Conservation (phyloP, 495 filamentous ascomycete genomes). For the Neurospora africana region DNA sequence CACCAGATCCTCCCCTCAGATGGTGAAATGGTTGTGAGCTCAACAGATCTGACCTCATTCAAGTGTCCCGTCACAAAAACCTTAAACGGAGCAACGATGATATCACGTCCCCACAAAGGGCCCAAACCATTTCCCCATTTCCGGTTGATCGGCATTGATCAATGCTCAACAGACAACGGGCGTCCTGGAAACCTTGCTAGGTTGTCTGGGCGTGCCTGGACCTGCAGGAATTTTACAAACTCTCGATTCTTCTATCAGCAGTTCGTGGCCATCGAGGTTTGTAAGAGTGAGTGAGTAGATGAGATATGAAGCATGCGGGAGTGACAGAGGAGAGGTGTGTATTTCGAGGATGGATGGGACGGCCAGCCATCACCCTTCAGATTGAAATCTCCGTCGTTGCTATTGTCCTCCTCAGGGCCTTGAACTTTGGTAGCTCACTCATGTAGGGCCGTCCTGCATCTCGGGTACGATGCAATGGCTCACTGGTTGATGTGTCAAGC, state of each 20-base stretch:
- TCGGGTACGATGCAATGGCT: background rate
- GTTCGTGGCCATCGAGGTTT: background rate
- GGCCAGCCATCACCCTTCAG: background rate
- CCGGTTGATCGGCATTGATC: background rate
- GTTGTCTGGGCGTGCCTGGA: background rate
- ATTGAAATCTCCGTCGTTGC: background rate
- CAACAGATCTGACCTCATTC: background rate
- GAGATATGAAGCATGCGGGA: background rate
- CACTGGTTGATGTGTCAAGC: background rate
- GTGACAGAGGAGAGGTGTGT: background rate
- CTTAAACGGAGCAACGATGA: background rate
- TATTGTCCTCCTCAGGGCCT: background rate
- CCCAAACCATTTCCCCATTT: background rate
- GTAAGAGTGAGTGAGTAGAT: background rate
- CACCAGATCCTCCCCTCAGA: background rate
- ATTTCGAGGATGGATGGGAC: background rate
- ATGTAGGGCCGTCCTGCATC: background rate
- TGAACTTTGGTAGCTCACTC: background rate
- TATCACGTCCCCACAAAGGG: background rate
- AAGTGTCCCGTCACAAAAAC: background rate
- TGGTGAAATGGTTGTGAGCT: background rate
- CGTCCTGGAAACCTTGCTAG: background rate
- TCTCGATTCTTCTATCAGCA: background rate
- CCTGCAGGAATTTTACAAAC: background rate
- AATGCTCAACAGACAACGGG: background rate